Conservation (phyloP, 306 rosid species). For the Hippophae tibetana region DNA sequence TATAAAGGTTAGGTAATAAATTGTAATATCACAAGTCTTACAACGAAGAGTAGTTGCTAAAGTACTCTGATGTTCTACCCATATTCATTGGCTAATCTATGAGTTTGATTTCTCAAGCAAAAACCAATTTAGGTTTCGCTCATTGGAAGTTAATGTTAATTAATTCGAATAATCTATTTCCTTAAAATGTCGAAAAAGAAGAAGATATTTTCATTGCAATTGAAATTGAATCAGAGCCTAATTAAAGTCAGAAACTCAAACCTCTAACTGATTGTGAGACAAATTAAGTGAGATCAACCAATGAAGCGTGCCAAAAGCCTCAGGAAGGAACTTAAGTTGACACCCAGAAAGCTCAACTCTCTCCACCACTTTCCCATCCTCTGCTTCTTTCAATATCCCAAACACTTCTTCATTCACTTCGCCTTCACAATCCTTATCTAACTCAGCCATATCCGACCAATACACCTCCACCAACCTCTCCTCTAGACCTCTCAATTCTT, state of each 20-base stretch:
- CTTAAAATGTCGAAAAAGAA: no score
- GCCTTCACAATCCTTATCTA: background rate
- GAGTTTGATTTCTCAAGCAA: no score
- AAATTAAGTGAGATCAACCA: constrained; percentile 42
- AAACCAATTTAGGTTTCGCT: no score
- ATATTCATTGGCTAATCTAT: no score
- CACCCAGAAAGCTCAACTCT: constrained; percentile 21
- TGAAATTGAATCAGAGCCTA: background rate
- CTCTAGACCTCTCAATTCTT: constrained; percentile 60
- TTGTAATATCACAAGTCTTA: no score
- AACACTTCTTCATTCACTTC: background rate
- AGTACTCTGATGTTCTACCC: no score
- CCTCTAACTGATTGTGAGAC: constrained; percentile 59
- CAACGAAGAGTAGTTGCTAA: no score
- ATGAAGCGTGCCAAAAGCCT: constrained; percentile 47
- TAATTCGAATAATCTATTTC: no score
- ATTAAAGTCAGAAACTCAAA: constrained; percentile 1
- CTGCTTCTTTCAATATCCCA: constrained; percentile 2
- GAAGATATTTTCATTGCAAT: no score
- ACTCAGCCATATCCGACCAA: constrained; percentile 28
- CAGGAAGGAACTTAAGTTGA: constrained; percentile 32
- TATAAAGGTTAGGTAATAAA: no score
- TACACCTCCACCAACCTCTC: constrained; percentile 53
- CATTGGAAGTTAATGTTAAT: no score
- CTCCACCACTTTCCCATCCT: constrained; percentile 41